Conservation (phyloP, 176 grass and related monocot species). For the Aegilops speltoides region DNA sequence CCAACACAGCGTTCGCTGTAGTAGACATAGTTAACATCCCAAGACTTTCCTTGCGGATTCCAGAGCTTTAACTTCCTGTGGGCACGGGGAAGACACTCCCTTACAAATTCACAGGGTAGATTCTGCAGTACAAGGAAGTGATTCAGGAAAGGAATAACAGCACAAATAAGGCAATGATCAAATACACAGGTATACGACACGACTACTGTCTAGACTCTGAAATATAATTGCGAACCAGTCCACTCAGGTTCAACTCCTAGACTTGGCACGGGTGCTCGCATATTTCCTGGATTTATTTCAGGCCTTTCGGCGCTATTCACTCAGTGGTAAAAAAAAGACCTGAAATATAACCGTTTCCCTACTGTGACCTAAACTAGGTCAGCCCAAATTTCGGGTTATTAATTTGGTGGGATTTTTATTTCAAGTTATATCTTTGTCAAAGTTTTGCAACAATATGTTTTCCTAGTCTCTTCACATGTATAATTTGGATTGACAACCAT, state of each 20-base stretch:
- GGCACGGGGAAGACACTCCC: conserved; percentile 44
- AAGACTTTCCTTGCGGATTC: conserved; percentile 69
- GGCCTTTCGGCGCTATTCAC: no score
- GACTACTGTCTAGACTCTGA: background rate
- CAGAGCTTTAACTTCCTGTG: conserved; percentile 59
- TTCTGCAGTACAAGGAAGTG: conserved; percentile 48
- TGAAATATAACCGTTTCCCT: background rate
- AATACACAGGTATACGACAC: background rate
- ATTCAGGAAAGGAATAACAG: background rate
- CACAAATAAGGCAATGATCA: background rate
- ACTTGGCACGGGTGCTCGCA: no score
- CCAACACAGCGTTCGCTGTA: conserved; percentile 32
- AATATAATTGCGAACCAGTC: no score
- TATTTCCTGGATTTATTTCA: no score
- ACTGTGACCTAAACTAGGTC: background rate
- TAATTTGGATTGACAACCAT: background rate
- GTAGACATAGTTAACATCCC: conserved; percentile 66
- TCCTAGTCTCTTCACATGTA: background rate
- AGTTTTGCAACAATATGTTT: background rate
- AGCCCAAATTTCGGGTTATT: background rate
- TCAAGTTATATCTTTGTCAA: background rate
- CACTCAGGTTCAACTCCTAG: no score
- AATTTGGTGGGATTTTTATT: background rate
- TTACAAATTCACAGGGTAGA: conserved; percentile 53
- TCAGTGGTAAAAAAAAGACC: background rate